Percentiles rank a stretch among this genome's conserved stretches.
Conservation (phyloP, 345 rosid species). For the Bruguiera sexangula region DNA sequence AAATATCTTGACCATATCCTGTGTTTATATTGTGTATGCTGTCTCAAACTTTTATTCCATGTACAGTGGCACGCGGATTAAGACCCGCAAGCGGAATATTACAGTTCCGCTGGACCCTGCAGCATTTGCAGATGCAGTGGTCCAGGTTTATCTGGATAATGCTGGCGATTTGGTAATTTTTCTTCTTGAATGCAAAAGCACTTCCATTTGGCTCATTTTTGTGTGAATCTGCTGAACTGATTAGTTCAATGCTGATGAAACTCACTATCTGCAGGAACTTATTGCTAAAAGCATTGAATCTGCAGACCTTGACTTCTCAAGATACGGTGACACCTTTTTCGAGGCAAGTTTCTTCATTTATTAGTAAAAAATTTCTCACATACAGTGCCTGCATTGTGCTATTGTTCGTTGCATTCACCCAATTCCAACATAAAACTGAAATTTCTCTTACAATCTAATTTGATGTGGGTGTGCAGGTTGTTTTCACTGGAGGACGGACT, state of each 20-base stretch:
- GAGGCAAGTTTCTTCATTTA: constrained; percentile 44
- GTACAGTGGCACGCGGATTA: constrained; percentile 98
- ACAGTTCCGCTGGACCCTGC: constrained; percentile 98
- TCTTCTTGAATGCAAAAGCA: not conserved
- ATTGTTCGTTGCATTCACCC: no score
- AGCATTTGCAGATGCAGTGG: constrained; percentile 94
- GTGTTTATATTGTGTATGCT: not conserved
- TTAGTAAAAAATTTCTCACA: not conserved
- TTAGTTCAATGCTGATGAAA: not conserved
- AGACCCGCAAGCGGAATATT: constrained; percentile 99
- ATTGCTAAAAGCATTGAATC: constrained; percentile 86
- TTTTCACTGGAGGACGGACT: constrained; percentile 96
- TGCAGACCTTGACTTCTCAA: constrained; percentile 78
- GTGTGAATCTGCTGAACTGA: not conserved
- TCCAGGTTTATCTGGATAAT: constrained; percentile 92
- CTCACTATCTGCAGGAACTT: constrained; percentile 55
- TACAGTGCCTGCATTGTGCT: no score
- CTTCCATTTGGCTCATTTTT: not conserved
- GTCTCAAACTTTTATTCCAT: not conserved
- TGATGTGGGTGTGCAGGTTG: constrained; percentile 48
- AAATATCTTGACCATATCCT: not conserved
- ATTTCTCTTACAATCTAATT: constrained; percentile 4
- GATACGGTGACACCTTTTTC: constrained; percentile 90
- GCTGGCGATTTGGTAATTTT: constrained; percentile 90
- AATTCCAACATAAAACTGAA: no score